phyloP scores from a whole-genome alignment of 139 green algal genomes.

The Chlamydomonas sphaeroides region DNA sequence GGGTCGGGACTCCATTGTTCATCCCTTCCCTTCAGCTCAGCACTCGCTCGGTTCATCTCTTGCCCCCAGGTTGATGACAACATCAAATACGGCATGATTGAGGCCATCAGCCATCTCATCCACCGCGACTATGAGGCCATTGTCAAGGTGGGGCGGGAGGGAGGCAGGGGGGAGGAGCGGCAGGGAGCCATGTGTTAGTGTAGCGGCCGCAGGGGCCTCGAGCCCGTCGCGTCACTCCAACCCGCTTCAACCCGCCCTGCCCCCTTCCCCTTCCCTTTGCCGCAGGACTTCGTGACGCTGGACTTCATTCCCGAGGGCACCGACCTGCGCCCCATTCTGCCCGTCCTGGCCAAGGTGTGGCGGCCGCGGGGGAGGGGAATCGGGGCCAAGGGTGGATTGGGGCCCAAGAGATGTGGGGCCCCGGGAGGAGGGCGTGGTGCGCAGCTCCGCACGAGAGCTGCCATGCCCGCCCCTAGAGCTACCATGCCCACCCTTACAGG shows the following conservation, averaged over 20 bases:
- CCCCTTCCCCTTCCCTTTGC: conserved; percentile 26
- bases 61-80: conserved; percentile 87
- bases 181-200: too few species aligned
- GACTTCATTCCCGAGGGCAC: conserved; percentile 96
- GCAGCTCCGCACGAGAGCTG: too few species aligned
- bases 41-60: too few species aligned
- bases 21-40: too few species aligned
- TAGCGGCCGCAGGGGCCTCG: too few species aligned
- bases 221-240: too few species aligned
- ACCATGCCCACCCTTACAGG: too few species aligned
- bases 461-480: too few species aligned
- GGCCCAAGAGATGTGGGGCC: too few species aligned
- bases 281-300: conserved; percentile 96
- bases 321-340: conserved; percentile 94
- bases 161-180: background rate
- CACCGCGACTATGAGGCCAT: conserved; percentile 98
- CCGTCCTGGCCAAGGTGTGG: conserved; percentile 82
- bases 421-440: too few species aligned
- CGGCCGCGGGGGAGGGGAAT: background rate
- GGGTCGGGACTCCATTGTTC: too few species aligned
- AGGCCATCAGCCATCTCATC: conserved; percentile 98
- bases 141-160: conserved; percentile 57
- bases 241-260: background rate
- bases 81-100: conserved; percentile 99
- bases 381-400: too few species aligned